These are phyloP conservation scores for Pistacia vera DNA, from an alignment of 345 rosid genomes.

Conservation along the genomic window DNA sequence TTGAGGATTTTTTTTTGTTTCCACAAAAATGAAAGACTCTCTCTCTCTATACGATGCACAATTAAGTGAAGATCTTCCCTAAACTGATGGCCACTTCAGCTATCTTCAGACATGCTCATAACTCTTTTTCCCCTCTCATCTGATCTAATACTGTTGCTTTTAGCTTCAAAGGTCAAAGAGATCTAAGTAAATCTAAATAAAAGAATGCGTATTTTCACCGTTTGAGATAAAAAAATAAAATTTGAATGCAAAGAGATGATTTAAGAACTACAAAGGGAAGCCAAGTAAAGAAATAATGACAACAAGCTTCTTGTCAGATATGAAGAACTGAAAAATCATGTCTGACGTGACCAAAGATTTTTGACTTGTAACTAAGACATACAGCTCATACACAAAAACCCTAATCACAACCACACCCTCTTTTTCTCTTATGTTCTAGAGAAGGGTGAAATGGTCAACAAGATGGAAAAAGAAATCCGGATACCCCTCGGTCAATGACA, in stretches of 20 bases:
- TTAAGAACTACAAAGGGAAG: background rate
- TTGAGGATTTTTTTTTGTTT: no score
- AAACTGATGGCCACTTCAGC: background rate
- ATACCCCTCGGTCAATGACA: background rate
- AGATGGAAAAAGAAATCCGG: background rate
- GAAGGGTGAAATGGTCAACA: conserved; percentile 10
- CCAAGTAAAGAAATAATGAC: conserved; percentile 28
- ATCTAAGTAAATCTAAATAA: background rate
- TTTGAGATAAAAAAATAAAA: conserved; percentile 6
- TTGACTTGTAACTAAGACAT: conserved; percentile 16
- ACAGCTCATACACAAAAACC: conserved; percentile 16
- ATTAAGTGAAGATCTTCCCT: no score
- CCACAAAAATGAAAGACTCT: conserved; percentile 19
- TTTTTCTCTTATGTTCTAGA: background rate
- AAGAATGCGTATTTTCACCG: conserved; percentile 1
- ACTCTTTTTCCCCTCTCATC: background rate
- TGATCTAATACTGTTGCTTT: background rate
- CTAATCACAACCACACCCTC: conserved; percentile 10
- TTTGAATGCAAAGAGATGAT: background rate
- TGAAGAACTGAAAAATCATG: conserved; percentile 37
- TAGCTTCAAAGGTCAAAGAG: conserved; percentile 7
- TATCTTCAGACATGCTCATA: background rate
- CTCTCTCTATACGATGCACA: background rate
- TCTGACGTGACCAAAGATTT: conserved; percentile 51
- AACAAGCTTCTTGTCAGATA: conserved; percentile 24